Evolutionary conservation across 495 filamentous ascomycete species (phyloP), one percentile per base, ranked within the genome.

Genomic region (Halenospora varia): DNA sequence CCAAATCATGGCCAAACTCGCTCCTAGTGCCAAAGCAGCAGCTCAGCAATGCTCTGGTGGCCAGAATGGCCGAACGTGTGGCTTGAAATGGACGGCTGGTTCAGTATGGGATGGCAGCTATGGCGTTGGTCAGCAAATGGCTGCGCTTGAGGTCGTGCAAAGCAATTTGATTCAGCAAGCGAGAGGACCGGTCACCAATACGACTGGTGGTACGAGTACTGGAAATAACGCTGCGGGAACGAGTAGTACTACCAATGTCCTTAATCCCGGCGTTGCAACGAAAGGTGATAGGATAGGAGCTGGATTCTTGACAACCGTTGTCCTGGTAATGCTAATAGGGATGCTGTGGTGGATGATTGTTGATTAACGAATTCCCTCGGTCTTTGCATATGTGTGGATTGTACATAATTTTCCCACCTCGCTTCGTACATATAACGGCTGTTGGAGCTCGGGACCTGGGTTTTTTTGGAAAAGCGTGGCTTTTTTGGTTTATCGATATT

Each of bases 81-180:
- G 89, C 0, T 66, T 88, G 48, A 78, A 74, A 44, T 96, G 91
- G 90, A 69, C 62, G 19, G 67, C 67, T 10, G 61, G 60, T n/a
- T 74, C 70, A 62, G 65, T 60, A 2, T 84, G 74, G 71, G 89
- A 92, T 65, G 81, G 79, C 3, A 70, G 67, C 26, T 73, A 56
- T 22, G 85, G 86, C 3, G 77, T 88, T 10, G 87, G 88, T 2
- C 84, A 90, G 70, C 82, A 89, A 65, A 82, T 92, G 79, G 79
- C 80, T 3, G 86, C 82, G 1, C 73, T 92, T 65, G 81, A 86
- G 57, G 76, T 89, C 17, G 76, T 90, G 2, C 74, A 86, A 48
- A 80, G 81, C 41, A 84, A 79, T 60, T 69, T 84, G 53, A 80
- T 85, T 57, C 26, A 68, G n/a, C 48, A 72, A 24, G 64, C 65